Evolutionary conservation across 2,329 filamentous ascomycete species (phyloP).

Genomic region (Fusarium sp.): DNA sequence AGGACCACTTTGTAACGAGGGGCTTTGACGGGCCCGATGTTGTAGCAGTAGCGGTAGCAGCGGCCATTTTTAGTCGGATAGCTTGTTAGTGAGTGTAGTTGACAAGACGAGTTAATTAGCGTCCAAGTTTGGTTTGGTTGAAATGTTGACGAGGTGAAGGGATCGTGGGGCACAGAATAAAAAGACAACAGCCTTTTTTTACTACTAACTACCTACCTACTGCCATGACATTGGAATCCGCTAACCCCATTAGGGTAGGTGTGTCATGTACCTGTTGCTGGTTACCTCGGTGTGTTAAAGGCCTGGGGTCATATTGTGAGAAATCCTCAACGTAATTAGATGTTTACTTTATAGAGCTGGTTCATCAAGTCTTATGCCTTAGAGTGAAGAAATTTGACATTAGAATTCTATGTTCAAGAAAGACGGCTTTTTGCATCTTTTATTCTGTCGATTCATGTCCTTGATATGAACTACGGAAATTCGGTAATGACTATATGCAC

Average conservation of each 20-base stretch:
- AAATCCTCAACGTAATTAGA: too few species aligned
- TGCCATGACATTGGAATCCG: constrained; percentile 21
- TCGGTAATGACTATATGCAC: constrained; percentile 5
- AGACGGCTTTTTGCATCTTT: background rate
- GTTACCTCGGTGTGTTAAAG: too few species aligned
- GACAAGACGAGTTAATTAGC: background rate
- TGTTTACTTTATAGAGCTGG: too few species aligned
- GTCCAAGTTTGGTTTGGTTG: background rate
- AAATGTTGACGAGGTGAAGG: constrained; percentile 18
- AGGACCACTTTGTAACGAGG: constrained; percentile 66
- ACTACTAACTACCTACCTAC: too few species aligned
- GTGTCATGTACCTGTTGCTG: too few species aligned
- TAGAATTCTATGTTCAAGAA: too few species aligned
- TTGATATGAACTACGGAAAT: background rate
- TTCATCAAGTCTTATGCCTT: too few species aligned
- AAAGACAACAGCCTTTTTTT: constrained; percentile 13
- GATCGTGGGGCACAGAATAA: constrained; percentile 29
- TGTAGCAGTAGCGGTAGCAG: constrained; percentile 29
- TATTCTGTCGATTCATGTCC: constrained; percentile 4
- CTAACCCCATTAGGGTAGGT: background rate
- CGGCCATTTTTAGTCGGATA: constrained; percentile 33
- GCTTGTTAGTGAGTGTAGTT: background rate
- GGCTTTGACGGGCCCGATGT: constrained; percentile 45
- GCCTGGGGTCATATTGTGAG: too few species aligned
- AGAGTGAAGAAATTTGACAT: too few species aligned